Percentiles rank a stretch among this genome's conserved stretches.
phyloP scores from a whole-genome alignment of 805 yeast genomes.

The Nakazawaea ambrosiae region DNA sequence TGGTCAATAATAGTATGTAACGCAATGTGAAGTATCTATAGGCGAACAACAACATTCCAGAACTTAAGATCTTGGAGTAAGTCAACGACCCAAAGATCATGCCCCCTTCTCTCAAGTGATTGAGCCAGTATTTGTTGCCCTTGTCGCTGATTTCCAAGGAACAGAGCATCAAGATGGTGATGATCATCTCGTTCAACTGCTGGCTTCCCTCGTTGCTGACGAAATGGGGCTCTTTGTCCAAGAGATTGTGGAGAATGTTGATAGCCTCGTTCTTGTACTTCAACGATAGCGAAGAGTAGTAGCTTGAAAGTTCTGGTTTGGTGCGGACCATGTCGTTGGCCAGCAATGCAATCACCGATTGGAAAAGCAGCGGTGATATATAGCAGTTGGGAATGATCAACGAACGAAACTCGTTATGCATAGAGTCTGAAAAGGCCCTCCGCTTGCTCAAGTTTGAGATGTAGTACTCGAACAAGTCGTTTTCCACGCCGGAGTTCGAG shows the following conservation, averaged over 20 bases:
- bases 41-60: slow-evolving; percentile 21
- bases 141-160: slow-evolving; percentile 24
- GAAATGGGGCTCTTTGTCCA: slow-evolving; percentile 17
- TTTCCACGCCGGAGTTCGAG: slow-evolving; percentile 9
- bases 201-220: slow-evolving; percentile 13
- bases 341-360: slow-evolving; percentile 8
- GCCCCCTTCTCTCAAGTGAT: slow-evolving; percentile 23
- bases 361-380: slow-evolving; percentile 9
- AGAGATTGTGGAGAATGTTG: slow-evolving; percentile 19
- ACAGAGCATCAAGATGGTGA: slow-evolving; percentile 23
- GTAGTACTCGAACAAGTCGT: slow-evolving; percentile 10
- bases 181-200: slow-evolving; percentile 20
- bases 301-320: slow-evolving; percentile 6
- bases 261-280: slow-evolving; percentile 24
- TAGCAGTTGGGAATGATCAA: slow-evolving; percentile 9
- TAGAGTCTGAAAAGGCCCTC: slow-evolving; percentile 8
- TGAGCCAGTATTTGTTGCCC: slow-evolving; percentile 23
- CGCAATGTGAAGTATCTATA: slow-evolving; percentile 25
- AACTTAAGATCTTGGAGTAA: slow-evolving; percentile 15
- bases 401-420: slow-evolving; percentile 7
- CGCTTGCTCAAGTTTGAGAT: slow-evolving; percentile 10
- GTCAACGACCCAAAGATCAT: slow-evolving; percentile 19
- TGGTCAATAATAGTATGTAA: slow-evolving; percentile 21
- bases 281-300: slow-evolving; percentile 7
- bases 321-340: slow-evolving; percentile 11